A percentile compares a stretch with the other conserved stretches of the same genome.
Evolutionary conservation across 768 basidiomycete genomes (phyloP).

Genomic region (Suillus tomentosus): DNA sequence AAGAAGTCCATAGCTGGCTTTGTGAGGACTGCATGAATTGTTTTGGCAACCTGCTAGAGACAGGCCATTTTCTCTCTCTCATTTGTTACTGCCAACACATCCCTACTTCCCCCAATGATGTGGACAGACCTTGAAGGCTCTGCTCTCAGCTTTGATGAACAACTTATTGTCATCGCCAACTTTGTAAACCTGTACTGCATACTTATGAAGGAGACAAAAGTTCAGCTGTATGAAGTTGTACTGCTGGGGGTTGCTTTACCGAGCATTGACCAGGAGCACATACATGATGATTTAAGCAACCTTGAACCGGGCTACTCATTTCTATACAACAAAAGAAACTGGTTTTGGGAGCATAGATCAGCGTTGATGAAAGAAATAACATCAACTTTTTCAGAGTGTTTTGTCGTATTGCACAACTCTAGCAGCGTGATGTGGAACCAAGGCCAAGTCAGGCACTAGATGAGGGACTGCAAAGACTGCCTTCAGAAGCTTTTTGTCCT

Average conservation of each 20-base stretch:
- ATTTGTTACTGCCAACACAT: background rate
- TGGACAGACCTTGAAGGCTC: slow-evolving; percentile 1
- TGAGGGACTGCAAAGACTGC: background rate
- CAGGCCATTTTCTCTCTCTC: background rate
- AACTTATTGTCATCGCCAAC: background rate
- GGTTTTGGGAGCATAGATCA: background rate
- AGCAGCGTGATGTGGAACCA: background rate
- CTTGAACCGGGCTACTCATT: background rate
- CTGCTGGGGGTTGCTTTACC: background rate
- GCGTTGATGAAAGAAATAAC: background rate
- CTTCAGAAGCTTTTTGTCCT: background rate
- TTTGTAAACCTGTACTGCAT: background rate
- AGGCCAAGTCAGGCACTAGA: background rate
- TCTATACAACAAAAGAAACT: background rate
- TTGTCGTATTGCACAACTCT: background rate
- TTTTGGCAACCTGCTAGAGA: background rate
- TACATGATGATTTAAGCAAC: background rate
- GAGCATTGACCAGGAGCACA: background rate
- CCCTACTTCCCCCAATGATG: background rate
- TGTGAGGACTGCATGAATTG: background rate
- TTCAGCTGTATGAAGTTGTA: background rate
- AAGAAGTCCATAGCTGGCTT: background rate
- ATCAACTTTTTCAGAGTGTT: background rate
- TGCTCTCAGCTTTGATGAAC: background rate
- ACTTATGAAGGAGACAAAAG: background rate